Evolutionary conservation across 169 alveolate genomes (phyloP).

Genomic region (Cryptosporidium parvum): DNA sequence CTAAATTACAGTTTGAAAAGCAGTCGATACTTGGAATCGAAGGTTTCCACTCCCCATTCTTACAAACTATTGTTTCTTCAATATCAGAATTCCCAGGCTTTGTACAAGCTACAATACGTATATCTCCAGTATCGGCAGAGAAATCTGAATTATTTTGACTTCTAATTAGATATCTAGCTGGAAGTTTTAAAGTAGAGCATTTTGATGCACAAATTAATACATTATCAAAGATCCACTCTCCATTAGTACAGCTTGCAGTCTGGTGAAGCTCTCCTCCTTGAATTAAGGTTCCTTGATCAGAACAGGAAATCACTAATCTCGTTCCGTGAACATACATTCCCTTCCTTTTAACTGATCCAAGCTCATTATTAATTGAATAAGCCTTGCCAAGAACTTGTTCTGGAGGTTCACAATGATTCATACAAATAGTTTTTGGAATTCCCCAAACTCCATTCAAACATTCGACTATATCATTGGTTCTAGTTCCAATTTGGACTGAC

Average conservation of each 20-base stretch:
- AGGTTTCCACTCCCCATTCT: conserved; percentile 72
- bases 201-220: conserved; percentile 60
- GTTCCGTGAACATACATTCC: conserved; percentile 58
- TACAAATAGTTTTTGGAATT: conserved; percentile 63
- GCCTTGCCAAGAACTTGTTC: conserved; percentile 53
- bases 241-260: conserved; percentile 63
- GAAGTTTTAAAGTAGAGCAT: conserved; percentile 46
- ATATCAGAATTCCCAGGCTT: conserved; percentile 26
- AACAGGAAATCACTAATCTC: conserved; percentile 43
- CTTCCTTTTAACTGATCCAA: conserved; percentile 9
- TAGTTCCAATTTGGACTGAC: conserved; percentile 33
- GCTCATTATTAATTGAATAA: conserved; percentile 2
- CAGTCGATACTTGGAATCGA: conserved; percentile 52
- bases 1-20: conserved; percentile 21
- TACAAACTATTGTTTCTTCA: conserved; percentile 53
- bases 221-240: conserved; percentile 74
- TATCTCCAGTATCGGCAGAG: conserved; percentile 69
- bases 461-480: conserved; percentile 29
- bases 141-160: conserved; percentile 16
- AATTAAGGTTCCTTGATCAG: conserved; percentile 58
- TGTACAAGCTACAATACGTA: conserved; percentile 35
- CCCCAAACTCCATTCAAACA: conserved; percentile 75
- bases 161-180: conserved; percentile 33
- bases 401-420: conserved; percentile 50
- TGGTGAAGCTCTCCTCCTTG: conserved; percentile 67